These are phyloP conservation scores for Fusarium papillatum DNA, from an alignment of 2,329 filamentous ascomycete species.

Conservation along the genomic window DNA sequence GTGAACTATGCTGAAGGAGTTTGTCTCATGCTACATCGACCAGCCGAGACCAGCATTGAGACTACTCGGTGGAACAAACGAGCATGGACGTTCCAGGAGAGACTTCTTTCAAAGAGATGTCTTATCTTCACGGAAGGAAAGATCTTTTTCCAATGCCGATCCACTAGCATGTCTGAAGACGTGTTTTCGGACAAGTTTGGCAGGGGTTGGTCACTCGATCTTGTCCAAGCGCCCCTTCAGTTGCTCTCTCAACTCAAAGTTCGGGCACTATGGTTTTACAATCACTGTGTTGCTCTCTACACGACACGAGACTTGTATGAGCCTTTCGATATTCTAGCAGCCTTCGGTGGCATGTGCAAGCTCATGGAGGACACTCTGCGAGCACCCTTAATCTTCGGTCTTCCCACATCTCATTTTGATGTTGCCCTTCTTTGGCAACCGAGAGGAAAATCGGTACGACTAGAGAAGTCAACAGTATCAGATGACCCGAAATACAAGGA, in stretches of 20 bases:
- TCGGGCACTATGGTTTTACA: background rate
- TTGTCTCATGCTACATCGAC: background rate
- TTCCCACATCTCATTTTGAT: background rate
- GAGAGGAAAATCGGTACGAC: fast-evolving
- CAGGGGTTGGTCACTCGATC: background rate
- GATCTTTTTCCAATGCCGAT: background rate
- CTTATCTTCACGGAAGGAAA: background rate
- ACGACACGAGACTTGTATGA: background rate
- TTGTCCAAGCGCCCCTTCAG: background rate
- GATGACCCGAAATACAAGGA: background rate
- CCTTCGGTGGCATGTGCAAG: background rate
- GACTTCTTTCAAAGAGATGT: background rate
- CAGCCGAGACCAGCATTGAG: background rate
- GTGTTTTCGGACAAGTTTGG: background rate
- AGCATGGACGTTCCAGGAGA: background rate
- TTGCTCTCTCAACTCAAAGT: background rate
- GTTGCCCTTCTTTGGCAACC: background rate
- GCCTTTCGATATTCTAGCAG: background rate
- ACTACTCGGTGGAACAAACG: background rate
- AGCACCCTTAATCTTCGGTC: background rate
- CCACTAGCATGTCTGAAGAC: background rate
- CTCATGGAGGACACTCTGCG: background rate
- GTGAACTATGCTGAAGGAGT: background rate
- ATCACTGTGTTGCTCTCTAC: background rate
- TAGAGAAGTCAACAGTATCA: background rate